Percentiles rank a stretch among this genome's conserved stretches.
These are phyloP conservation scores for Claviceps sp. DNA, from an alignment of 2,329 filamentous ascomycete genomes.

Conservation along the genomic window DNA sequence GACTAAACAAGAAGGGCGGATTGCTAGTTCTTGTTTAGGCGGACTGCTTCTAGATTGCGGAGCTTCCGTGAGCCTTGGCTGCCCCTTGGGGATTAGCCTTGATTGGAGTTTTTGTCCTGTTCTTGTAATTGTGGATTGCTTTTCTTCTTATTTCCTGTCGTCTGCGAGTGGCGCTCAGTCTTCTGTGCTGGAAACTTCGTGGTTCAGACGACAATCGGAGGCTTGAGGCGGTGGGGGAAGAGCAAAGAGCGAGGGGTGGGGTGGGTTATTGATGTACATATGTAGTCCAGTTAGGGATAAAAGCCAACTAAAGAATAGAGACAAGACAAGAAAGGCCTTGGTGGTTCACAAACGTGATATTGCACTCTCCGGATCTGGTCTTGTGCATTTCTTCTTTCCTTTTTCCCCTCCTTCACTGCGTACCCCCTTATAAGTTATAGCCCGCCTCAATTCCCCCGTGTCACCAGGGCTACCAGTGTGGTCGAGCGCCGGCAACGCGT, in stretches of 20 bases:
- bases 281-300: not conserved
- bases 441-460: not conserved
- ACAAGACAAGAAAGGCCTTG: not conserved
- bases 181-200: not conserved
- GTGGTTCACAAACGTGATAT: not conserved
- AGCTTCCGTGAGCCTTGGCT: conserved; percentile 9
- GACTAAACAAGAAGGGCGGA: not conserved
- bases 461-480: not conserved
- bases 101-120: not conserved
- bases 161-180: not conserved
- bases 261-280: not conserved
- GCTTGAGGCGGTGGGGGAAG: not conserved
- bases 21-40: not conserved
- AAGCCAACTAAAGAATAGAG: not conserved
- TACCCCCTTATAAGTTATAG: not conserved
- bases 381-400: not conserved
- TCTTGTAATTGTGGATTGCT: not conserved
- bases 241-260: not conserved
- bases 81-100: conserved; percentile 8
- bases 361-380: not conserved
- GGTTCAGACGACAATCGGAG: not conserved
- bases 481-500: not conserved
- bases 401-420: not conserved
- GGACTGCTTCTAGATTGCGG: not conserved
- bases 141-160: not conserved